A percentile compares a stretch with the other conserved stretches of the same genome.
phyloP scores from a whole-genome alignment of 73 alveolate species.

The Uronychia binucleata region DNA sequence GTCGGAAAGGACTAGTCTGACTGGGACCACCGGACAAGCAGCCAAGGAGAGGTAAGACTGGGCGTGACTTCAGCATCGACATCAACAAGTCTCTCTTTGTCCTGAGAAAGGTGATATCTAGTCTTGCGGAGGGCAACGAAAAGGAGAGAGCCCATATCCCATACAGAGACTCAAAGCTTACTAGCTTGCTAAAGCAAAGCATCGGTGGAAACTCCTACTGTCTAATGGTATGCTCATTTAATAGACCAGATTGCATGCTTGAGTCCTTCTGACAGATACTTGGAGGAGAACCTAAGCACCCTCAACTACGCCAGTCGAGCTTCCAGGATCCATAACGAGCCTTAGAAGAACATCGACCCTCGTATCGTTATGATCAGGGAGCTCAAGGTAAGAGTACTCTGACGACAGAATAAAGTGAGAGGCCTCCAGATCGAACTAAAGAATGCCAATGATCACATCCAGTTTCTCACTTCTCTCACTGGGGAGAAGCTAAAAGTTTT shows the following conservation, averaged over 20 bases:
- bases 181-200: constrained; percentile 42
- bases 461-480: constrained; percentile 1
- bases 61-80: constrained; percentile 68
- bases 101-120: constrained; percentile 89
- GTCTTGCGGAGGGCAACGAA: constrained; percentile 51
- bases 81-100: constrained; percentile 92
- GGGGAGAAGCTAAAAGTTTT: background rate
- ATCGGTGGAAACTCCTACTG: constrained; percentile 72
- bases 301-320: constrained; percentile 93
- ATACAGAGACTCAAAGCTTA: constrained; percentile 57
- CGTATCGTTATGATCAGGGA: constrained; percentile 34
- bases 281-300: constrained; percentile 92
- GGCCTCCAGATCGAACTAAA: constrained; percentile 2
- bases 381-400: constrained; percentile 39
- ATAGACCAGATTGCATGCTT: constrained; percentile 93
- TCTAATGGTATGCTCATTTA: constrained; percentile 84
- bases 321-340: constrained; percentile 75
- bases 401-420: background rate
- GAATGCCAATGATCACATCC: background rate
- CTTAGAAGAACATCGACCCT: constrained; percentile 79
- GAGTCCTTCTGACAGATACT: constrained; percentile 83
- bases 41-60: constrained; percentile 85
- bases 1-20: constrained; percentile 61
- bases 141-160: constrained; percentile 31
- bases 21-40: constrained; percentile 87